A percentile compares a stretch with the other conserved stretches of the same genome.
phyloP scores from a whole-genome alignment of 108 stramenopile species.

The Stephanodiscus minutulus region DNA sequence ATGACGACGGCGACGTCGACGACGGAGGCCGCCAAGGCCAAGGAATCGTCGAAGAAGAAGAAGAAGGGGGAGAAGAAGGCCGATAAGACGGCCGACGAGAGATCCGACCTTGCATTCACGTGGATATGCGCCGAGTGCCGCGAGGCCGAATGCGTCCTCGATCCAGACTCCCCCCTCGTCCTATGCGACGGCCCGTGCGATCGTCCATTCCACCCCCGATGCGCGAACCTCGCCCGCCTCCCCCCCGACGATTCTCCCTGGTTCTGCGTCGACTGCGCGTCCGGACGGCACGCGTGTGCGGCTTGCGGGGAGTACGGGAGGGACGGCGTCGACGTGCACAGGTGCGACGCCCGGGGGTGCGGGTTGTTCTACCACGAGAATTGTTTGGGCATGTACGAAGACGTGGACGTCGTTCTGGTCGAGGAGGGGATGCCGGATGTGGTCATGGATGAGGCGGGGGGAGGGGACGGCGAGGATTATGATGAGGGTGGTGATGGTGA shows the following conservation, averaged over 20 bases:
- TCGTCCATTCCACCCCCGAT: slow-evolving; percentile 79
- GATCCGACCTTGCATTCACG: slow-evolving; percentile 41
- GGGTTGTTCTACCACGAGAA: slow-evolving; percentile 76
- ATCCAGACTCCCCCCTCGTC: slow-evolving; percentile 45
- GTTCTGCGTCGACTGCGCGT: slow-evolving; percentile 69
- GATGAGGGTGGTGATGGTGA: slow-evolving; percentile 17
- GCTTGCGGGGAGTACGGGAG: slow-evolving; percentile 67
- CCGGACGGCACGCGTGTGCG: slow-evolving; percentile 58
- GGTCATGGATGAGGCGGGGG: neutral
- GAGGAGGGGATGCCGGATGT: slow-evolving; percentile 3
- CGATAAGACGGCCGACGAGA: neutral
- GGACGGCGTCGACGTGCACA: slow-evolving; percentile 67
- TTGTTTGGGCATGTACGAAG: slow-evolving; percentile 60
- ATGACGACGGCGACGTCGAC: too few relatives aligned
- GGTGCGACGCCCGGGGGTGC: slow-evolving; percentile 55
- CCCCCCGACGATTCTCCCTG: slow-evolving; percentile 65
- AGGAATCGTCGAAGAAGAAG: slow-evolving; percentile 17
- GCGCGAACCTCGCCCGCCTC: slow-evolving; percentile 61
- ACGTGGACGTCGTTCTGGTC: slow-evolving; percentile 46
- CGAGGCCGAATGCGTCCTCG: slow-evolving; percentile 55
- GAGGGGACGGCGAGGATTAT: slow-evolving; percentile 24
- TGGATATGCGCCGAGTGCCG: slow-evolving; percentile 76
- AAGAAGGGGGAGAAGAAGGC: slow-evolving; percentile 1
- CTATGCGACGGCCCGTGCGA: slow-evolving; percentile 75
- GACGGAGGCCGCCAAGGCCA: neutral